Evolutionary conservation across 208 protist genomes (phyloP), one percentile per base, ranked within the genome.

Genomic region (Leishmania braziliensis): DNA sequence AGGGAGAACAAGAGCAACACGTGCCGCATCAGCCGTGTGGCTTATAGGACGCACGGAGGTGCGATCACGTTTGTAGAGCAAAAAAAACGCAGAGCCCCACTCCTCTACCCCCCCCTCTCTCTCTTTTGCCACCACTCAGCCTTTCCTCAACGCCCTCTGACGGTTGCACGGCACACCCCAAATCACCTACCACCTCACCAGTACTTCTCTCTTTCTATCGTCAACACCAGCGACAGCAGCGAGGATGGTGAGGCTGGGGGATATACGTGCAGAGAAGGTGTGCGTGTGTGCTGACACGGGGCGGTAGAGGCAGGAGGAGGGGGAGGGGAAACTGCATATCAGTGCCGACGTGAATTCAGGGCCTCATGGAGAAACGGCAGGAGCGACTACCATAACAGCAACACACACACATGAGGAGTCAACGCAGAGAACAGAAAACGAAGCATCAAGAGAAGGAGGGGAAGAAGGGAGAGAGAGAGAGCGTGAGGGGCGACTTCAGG

Each of bases 21-120:
- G 62, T 36, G n/a, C 29, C 5, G 20, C 62, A 66, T 66, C 12
- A 8, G 29, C 62, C 29, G 29, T 66, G 60, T 56, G 14, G 62
- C 54, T 79, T 29, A 54, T 18, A 65, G 18, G 72, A 73, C 14
- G 36, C 5, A 46, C 16, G 20, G 23, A 51, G 9, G 73, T 26
- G 73, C 62, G 12, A 84, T 36, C 9, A 71, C 43, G 51, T 63
- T 33, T 58, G 39, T 80, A 70, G n/a, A 60, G 75, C 5, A 78
- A 78, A 72, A 2, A 62, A 10, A 43, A 8, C 16, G 26, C 20
- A 73, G 29, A 23, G 68, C 1, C 4, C 26, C 51, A 18, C 29
- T 77, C 33, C 16, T 8, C 39, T 9, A 26, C 62, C 62, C 54
- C 56, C 23, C 56, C 23, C 56, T 62, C 56, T n/a, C 56, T 8